phyloP scores from a whole-genome alignment of 1,284 basidiomycete species.

The Cryptococcus sp. region DNA sequence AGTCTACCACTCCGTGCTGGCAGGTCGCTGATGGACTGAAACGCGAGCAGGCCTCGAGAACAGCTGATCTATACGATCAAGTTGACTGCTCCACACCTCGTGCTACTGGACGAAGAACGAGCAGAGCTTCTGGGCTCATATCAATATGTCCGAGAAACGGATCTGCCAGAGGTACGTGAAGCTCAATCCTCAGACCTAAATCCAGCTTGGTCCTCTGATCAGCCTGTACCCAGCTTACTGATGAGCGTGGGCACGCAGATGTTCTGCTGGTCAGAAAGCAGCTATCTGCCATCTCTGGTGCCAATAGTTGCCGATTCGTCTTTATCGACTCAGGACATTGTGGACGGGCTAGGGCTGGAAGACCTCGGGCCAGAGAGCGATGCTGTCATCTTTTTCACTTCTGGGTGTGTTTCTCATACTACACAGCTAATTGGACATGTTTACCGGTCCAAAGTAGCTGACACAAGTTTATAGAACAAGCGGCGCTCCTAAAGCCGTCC shows the following conservation, averaged over 20 bases:
- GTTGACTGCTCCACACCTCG: conserved; percentile 29
- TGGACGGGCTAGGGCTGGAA: conserved; percentile 18
- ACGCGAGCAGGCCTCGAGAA: conserved; percentile 11
- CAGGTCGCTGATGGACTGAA: neutral
- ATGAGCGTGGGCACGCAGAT: conserved; percentile 4
- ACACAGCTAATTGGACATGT: neutral
- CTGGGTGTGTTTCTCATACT: conserved; percentile 27
- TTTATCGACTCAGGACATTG: neutral
- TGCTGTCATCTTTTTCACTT: conserved; percentile 49
- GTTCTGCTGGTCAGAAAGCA: conserved; percentile 20
- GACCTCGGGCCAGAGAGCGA: conserved; percentile 39
- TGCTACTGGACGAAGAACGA: conserved; percentile 38
- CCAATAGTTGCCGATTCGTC: conserved; percentile 13
- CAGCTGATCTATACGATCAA: conserved; percentile 35
- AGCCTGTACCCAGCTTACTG: too few species aligned
- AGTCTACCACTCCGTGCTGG: neutral
- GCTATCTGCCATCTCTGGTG: conserved; percentile 6
- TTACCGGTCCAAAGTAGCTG: neutral
- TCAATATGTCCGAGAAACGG: conserved; percentile 11
- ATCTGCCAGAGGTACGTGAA: conserved; percentile 15
- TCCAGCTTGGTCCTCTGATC: neutral
- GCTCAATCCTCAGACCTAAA: neutral
- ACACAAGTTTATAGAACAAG: conserved; percentile 30
- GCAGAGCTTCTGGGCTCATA: conserved; percentile 26
- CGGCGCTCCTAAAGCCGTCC: conserved; percentile 42